Evolutionary conservation across 805 yeast genomes (phyloP), one percentile per base, ranked within the genome.

Genomic region (Kodamaea hsintzibuensis): DNA sequence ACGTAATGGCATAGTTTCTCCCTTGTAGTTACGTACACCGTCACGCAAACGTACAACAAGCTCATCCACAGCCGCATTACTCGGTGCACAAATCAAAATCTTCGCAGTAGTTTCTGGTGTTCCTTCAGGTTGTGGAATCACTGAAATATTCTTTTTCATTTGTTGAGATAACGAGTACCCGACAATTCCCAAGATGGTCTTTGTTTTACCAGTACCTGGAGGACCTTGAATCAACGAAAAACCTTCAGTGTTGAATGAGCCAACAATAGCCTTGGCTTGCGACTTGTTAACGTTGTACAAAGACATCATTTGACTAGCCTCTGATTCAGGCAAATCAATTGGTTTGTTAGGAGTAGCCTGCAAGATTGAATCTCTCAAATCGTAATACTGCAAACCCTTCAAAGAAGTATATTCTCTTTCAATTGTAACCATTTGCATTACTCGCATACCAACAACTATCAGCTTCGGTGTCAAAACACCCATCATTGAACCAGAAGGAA

Each of bases 41-140:
- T 74, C 77, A 59, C 86, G 84, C 55, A 95, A 73, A 66, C 99
- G 86, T 16, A 91, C 62, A 12, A 91, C 95, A 56, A 95, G 77
- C 66, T 96, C 99, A 71, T 95, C 99, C 2, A 95, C 97, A 12
- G 99, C 99, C 0, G 99, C 99, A 74, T 95, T 95, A 67, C 97
- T 90, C 2, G 99, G 99, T 1, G 99, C 98, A 80, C 99, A 96
- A 16, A 95, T 84, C 49, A 95, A 73, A 1, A 95, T 82, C 54
- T 89, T 89, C 37, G 82, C 46, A 19, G 45, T 51, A 10, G 54
- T 27, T 19, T 33, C 40, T 5, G 51, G 45, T 4, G 44, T 40
- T 16, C 22, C 42, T 8, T 22, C 38, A 5, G 49, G 45, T 3
- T 44, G 38, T 5, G 43, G 35, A 17, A 49, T 53, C 3, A 27